A percentile compares a stretch with the other conserved stretches of the same genome.
These are phyloP conservation scores for Microbotryum saponariae DNA, from an alignment of 1,284 basidiomycete species.

Conservation along the genomic window DNA sequence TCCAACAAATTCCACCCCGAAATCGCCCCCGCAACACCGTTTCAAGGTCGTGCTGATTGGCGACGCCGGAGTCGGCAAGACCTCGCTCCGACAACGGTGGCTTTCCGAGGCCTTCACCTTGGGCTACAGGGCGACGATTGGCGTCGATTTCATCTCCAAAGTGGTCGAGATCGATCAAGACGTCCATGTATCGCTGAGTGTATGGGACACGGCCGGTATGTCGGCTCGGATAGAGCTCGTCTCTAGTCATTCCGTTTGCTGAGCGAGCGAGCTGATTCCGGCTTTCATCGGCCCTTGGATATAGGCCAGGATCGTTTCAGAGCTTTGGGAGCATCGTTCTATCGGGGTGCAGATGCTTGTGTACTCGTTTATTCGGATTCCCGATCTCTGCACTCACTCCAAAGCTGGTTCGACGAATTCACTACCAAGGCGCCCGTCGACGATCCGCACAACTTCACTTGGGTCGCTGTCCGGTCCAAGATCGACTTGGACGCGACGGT, in stretches of 20 bases:
- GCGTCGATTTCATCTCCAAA: conserved; percentile 71
- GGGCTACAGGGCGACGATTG: conserved; percentile 70
- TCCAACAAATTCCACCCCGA: neutral
- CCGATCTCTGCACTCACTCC: conserved; percentile 53
- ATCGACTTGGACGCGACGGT: conserved; percentile 47
- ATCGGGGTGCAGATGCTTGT: conserved; percentile 69
- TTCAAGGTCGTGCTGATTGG: conserved; percentile 32
- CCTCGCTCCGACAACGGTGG: conserved; percentile 26
- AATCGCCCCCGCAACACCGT: neutral
- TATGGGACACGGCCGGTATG: conserved; percentile 53
- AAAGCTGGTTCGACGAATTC: conserved; percentile 71
- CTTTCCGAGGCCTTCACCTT: conserved; percentile 50
- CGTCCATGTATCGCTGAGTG: conserved; percentile 58
- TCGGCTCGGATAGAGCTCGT: conserved; percentile 1
- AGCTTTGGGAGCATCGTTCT: conserved; percentile 67
- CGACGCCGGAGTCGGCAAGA: conserved; percentile 29
- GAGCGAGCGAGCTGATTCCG: neutral
- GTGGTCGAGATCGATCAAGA: conserved; percentile 45
- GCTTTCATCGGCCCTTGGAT: conserved; percentile 48
- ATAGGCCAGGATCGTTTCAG: conserved; percentile 78
- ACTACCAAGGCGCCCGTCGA: conserved; percentile 55
- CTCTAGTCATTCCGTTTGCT: conserved; percentile 5
- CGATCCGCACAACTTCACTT: conserved; percentile 58
- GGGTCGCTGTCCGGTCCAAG: conserved; percentile 72
- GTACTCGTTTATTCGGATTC: conserved; percentile 69